Evolutionary conservation across 768 basidiomycete species (phyloP).

Genomic region (Kwoniella mangroviensis): DNA sequence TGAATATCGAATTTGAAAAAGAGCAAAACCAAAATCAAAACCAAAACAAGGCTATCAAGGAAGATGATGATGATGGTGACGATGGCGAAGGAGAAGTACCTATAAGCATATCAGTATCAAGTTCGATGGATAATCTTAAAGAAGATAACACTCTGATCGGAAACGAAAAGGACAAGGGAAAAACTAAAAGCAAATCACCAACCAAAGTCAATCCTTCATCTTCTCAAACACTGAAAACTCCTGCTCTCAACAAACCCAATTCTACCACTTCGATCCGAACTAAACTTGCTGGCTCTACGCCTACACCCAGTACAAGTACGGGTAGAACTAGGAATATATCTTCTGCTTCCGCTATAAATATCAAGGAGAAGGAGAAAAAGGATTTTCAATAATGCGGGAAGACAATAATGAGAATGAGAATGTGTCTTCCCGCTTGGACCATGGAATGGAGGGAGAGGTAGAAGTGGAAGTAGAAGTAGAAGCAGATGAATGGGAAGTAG

Average conservation of each 20-base stretch:
- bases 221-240: not conserved
- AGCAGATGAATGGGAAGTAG: constrained; percentile 36
- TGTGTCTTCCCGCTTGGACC: constrained; percentile 28
- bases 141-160: not conserved
- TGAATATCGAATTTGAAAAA: constrained; percentile 75
- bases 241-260: not conserved
- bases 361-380: constrained; percentile 13
- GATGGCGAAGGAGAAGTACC: constrained; percentile 13
- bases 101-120: not conserved
- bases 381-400: constrained; percentile 52
- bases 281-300: not conserved
- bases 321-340: constrained; percentile 4
- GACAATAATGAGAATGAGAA: constrained; percentile 28
- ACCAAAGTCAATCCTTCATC: not conserved
- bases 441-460: not conserved
- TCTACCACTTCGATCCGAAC: not conserved
- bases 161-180: not conserved
- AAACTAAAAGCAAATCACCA: not conserved
- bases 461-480: not conserved
- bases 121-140: not conserved
- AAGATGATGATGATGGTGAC: constrained; percentile 2
- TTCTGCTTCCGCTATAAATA: not conserved
- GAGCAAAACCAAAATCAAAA: constrained; percentile 24
- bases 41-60: not conserved
- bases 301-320: not conserved